phyloP scores from a whole-genome alignment of 176 grass and related monocot species.

The Ampelocalamus luodianensis region DNA sequence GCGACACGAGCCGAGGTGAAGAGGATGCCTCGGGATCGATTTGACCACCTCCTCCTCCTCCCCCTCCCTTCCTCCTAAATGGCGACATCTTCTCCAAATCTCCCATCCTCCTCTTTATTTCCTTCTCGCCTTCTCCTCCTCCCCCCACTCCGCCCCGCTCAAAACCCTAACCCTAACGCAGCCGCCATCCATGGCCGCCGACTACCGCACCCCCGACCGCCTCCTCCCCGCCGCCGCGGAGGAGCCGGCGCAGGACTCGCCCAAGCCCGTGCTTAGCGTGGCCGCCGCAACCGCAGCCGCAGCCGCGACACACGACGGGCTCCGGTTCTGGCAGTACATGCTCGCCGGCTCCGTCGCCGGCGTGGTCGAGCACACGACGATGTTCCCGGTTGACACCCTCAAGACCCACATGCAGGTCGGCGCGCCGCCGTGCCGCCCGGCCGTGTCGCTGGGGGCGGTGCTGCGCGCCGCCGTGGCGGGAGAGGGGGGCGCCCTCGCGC shows the following conservation, averaged over 20 bases:
- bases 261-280: conserved; percentile 40
- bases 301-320: conserved; percentile 64
- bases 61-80: conserved; percentile 48
- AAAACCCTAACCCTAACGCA: conserved; percentile 49
- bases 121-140: conserved; percentile 37
- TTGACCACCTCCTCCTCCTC: conserved; percentile 50
- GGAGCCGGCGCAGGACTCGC: conserved; percentile 38
- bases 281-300: not conserved
- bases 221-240: conserved; percentile 49
- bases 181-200: conserved; percentile 57
- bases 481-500: conserved; percentile 54
- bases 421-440: conserved; percentile 56
- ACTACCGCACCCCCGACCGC: conserved; percentile 63
- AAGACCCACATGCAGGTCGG: conserved; percentile 91
- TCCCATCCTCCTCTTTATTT: conserved; percentile 45
- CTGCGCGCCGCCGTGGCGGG: conserved; percentile 49
- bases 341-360: conserved; percentile 90
- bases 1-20: not conserved
- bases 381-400: conserved; percentile 92
- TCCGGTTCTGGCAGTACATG: conserved; percentile 96
- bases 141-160: not conserved
- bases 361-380: conserved; percentile 84
- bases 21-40: conserved; percentile 45
- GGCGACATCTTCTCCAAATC: conserved; percentile 50
- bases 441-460: conserved; percentile 40